Evolutionary conservation across 768 basidiomycete species (phyloP), one percentile per base, ranked within the genome.

Genomic region (Rhodotorula paludigena): DNA sequence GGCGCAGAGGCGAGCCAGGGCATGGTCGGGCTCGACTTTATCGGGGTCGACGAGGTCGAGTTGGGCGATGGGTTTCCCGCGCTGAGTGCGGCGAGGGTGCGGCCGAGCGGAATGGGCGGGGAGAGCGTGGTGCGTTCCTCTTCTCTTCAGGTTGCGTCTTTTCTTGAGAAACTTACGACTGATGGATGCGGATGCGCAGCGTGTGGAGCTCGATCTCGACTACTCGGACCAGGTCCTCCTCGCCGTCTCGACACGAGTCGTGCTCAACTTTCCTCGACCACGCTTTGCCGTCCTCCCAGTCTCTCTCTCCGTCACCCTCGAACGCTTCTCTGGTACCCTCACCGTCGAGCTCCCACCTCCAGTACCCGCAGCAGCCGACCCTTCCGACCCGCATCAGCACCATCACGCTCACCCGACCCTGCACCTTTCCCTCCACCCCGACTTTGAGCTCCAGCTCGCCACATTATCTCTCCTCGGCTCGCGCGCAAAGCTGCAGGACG

Each of bases 401-500:
- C 77, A 77, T 38, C 77, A 75, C 44, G 52, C 68, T 1, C 82
- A 63, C 75, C 86, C 73, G 84, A 90, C 58, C 81, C 82, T 69
- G 71, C 94, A 63, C 85, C 86, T 94, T 42, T 85, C 85, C 38
- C 84, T 99, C 30, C 85, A 89, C 33, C 88, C 91, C 3, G 86
- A 90, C 74, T 96, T 99, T 75, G 85, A 85, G 23, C 85, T 99
- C 28, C 86, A 89, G 73, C 82, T 99, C 49, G 85, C 87, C 57
- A 92, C 90, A 18, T 90, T 87, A 12, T 97, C 92, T 35, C 83
- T 97, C 8, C 87, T 98, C 81, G 96, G 96, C 28, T 92, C 90
- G 72, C 86, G 94, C 52, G 93, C 96, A n/a, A 96, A 97, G 79
- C 83, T 99, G 2, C 92, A 91, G 66, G 92, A 99, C 75, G 89